Conservation (phyloP, 257 asterid species). For the Nicotiana noctiflora region DNA sequence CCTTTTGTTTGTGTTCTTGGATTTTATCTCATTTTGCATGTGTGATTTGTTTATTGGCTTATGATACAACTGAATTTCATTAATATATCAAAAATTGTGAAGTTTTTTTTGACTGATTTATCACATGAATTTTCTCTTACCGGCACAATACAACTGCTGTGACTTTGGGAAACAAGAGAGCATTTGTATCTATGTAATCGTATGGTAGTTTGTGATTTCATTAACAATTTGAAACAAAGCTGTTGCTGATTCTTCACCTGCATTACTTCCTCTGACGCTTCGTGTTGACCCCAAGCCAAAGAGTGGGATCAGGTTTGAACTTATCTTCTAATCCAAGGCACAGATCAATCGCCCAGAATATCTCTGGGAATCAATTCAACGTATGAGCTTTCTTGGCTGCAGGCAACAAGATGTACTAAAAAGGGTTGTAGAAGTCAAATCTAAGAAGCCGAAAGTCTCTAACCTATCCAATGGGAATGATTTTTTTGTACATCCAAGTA, state of each 20-base stretch:
- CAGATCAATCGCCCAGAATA: not conserved
- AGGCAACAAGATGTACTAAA: constrained; percentile 94
- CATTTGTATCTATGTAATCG: not conserved
- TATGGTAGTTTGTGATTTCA: constrained; percentile 16
- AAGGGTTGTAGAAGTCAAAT: constrained; percentile 88
- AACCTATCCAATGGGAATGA: constrained; percentile 24
- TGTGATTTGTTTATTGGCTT: not conserved
- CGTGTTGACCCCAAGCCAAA: constrained; percentile 97
- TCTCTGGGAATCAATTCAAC: not conserved
- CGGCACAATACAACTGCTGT: not conserved
- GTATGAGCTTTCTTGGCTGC: constrained; percentile 5
- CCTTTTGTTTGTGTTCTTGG: constrained; percentile 39
- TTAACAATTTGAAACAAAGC: constrained; percentile 64
- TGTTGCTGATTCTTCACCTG: constrained; percentile 77
- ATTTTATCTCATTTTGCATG: not conserved
- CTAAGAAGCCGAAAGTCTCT: constrained; percentile 56
- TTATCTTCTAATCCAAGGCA: not conserved
- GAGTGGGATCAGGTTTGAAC: constrained; percentile 74
- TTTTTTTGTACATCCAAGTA: constrained; percentile 17
- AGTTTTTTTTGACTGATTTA: not conserved
- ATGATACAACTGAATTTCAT: not conserved
- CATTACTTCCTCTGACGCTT: constrained; percentile 78
- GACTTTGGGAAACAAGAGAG: not conserved
- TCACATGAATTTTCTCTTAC: not conserved
- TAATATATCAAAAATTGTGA: not conserved